Evolutionary conservation across 1,284 basidiomycete genomes (phyloP), one percentile per base, ranked within the genome.

Genomic region (Cutaneotrichosporon spelunceum): DNA sequence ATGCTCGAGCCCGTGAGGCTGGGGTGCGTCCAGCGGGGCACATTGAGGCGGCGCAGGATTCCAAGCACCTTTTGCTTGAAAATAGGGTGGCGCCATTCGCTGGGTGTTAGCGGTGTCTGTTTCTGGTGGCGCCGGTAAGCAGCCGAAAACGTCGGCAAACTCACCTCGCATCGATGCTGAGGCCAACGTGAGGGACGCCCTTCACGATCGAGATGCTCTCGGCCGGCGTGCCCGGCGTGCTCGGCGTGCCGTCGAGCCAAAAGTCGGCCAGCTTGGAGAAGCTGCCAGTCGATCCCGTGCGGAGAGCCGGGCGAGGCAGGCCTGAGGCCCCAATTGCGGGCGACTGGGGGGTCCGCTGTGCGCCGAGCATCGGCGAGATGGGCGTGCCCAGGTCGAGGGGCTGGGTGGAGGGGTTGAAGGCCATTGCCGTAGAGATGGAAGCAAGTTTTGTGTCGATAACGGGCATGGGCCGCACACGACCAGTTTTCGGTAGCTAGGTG

Each of bases 111-210:
- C 39, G 39, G 11, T 36, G 60, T 19, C 24, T 23, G 13, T 27
- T n/a, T n/a, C n/a, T n/a, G n/a, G 21, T 24, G 24, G 21, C 23
- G 47, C 26, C 48, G 13, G 49, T 26, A 34, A 8, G 14, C 33
- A 19, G 11, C 1, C 24, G 29, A 27, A 29, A n/a, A 26, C 16
- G 14, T 19, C 39, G 39, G 19, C n/a, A 21, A 54, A 78, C 88
- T 86, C 79, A 91, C 89, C 85, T 86, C 44, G 89, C 84, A 70
- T 90, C 85, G 55, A 93, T 78, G 68, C 78, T 84, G 10, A 84
- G 69, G 23, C 81, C 79, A 24, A 84, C 82, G 79, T 92, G 87
- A 44, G 81, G 81, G 50, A 93, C 72, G 11, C 87, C 88, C 56
- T 87, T 84, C 60, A 86, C 83, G 8, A 84, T 82, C 6, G 56